These are phyloP conservation scores for Mucor piriformis DNA, from an alignment of 371 early-diverging fungal species.

Conservation along the genomic window DNA sequence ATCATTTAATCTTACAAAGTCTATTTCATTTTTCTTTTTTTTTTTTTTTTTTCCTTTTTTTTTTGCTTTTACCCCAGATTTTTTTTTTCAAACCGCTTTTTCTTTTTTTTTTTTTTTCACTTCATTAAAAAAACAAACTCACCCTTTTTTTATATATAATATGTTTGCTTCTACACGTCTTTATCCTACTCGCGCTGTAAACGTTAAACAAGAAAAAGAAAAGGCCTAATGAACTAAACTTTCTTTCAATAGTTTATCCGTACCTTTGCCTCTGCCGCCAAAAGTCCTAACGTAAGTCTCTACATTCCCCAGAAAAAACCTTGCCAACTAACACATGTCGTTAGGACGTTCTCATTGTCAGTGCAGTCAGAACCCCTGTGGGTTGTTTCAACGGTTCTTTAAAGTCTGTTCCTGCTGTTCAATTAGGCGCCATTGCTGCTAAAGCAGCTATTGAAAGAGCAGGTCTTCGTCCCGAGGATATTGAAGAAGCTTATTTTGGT, in stretches of 20 bases:
- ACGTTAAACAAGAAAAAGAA: too few species aligned
- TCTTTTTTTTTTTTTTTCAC: conserved; percentile 7
- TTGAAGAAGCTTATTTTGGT: conserved; percentile 92
- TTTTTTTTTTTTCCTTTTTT: neutral
- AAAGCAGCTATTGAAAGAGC: conserved; percentile 20
- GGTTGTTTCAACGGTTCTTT: conserved; percentile 75
- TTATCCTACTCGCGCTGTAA: conserved; percentile 18
- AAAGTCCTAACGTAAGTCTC: conserved; percentile 38
- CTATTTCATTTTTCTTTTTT: neutral
- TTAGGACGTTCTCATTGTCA: conserved; percentile 60
- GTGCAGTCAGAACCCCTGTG: conserved; percentile 75
- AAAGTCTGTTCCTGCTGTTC: conserved; percentile 63
- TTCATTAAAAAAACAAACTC: conserved; percentile 7
- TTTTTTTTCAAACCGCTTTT: neutral
- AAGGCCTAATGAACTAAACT: too few species aligned
- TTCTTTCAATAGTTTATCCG: conserved; percentile 34
- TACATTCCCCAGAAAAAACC: neutral
- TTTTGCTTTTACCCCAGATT: neutral
- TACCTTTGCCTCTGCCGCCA: conserved; percentile 38
- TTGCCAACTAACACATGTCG: neutral
- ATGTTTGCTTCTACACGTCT: conserved; percentile 35
- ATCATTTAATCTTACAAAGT: conserved; percentile 2
- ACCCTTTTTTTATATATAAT: neutral
- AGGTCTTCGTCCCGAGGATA: conserved; percentile 63
- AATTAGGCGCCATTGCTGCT: conserved; percentile 72